Conservation (phyloP, 2,329 filamentous ascomycete species). For the Emericellopsis cladophorae region DNA sequence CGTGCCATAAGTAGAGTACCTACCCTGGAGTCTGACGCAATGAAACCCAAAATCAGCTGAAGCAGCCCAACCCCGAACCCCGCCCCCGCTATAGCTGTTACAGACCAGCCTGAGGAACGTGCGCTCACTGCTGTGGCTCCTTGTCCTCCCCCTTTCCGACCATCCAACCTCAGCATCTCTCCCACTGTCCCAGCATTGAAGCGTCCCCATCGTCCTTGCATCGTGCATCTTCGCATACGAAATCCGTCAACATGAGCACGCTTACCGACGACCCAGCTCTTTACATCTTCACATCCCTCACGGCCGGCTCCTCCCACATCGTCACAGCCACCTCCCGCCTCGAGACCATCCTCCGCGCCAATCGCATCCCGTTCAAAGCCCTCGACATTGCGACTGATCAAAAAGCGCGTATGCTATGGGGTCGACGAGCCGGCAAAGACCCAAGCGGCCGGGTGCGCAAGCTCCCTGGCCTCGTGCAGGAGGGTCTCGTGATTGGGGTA, state of each 20-base stretch:
- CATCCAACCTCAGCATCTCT: no score
- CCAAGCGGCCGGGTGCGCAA: conserved; percentile 52
- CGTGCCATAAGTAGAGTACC: no score
- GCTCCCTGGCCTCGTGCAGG: conserved; percentile 79
- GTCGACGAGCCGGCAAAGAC: conserved; percentile 66
- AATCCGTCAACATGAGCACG: conserved; percentile 19
- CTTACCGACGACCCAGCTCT: conserved; percentile 56
- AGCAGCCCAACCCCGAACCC: neutral
- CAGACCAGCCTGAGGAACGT: neutral
- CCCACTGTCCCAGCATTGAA: neutral
- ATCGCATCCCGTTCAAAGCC: conserved; percentile 86
- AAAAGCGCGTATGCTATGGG: conserved; percentile 79
- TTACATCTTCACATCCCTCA: conserved; percentile 93
- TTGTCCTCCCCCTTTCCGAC: no score
- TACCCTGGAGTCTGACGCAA: neutral
- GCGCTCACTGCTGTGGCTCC: no score
- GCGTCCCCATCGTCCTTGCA: neutral
- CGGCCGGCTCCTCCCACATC: conserved; percentile 89
- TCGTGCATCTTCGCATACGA: neutral
- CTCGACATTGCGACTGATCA: conserved; percentile 86
- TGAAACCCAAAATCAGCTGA: neutral
- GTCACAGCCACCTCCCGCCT: conserved; percentile 91
- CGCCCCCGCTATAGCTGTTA: neutral
- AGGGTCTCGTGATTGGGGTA: conserved; percentile 75
- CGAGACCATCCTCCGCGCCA: conserved; percentile 91